Evolutionary conservation across 805 yeast species (phyloP).

Genomic region (Starmerella khaoyaiensis): DNA sequence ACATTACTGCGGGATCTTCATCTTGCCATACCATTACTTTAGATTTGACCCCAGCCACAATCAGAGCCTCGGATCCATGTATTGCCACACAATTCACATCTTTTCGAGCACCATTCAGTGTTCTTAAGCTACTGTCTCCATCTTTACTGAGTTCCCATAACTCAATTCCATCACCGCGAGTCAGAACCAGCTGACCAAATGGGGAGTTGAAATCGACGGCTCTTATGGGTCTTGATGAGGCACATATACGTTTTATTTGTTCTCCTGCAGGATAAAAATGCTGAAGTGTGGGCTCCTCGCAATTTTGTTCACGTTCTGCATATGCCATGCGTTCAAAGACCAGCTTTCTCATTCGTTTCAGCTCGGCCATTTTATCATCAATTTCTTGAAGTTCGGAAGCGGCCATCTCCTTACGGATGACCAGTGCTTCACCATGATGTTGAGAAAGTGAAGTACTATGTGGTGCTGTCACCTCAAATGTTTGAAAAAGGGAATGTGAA

Average conservation of each 20-base stretch:
- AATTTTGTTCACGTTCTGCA: conserved; percentile 48
- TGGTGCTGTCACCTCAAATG: conserved; percentile 39
- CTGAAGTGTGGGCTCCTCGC: conserved; percentile 41
- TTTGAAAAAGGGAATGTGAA: conserved; percentile 51
- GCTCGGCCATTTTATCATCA: conserved; percentile 41
- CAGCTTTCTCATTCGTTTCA: conserved; percentile 39
- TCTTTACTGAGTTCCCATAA: conserved; percentile 13
- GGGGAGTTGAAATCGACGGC: conserved; percentile 60
- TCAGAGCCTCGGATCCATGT: conserved; percentile 11
- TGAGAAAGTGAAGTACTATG: conserved; percentile 28
- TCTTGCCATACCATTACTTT: conserved; percentile 16
- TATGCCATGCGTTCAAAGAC: conserved; percentile 47
- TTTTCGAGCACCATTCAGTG: not conserved
- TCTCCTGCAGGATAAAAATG: conserved; percentile 51
- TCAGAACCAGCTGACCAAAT: conserved; percentile 63
- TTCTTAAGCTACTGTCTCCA: conserved; percentile 4
- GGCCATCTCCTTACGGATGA: conserved; percentile 51
- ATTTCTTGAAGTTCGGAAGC: conserved; percentile 52
- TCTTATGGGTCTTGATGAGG: conserved; percentile 37
- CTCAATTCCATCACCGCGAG: conserved; percentile 57
- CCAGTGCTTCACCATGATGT: conserved; percentile 34
- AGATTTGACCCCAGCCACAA: conserved; percentile 11
- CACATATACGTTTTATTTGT: conserved; percentile 34
- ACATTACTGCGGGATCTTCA: conserved; percentile 38
- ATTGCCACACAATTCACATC: conserved; percentile 5